These are phyloP conservation scores for Boletus pseudo-olivaceus DNA, from an alignment of 768 basidiomycete genomes.

Conservation along the genomic window DNA sequence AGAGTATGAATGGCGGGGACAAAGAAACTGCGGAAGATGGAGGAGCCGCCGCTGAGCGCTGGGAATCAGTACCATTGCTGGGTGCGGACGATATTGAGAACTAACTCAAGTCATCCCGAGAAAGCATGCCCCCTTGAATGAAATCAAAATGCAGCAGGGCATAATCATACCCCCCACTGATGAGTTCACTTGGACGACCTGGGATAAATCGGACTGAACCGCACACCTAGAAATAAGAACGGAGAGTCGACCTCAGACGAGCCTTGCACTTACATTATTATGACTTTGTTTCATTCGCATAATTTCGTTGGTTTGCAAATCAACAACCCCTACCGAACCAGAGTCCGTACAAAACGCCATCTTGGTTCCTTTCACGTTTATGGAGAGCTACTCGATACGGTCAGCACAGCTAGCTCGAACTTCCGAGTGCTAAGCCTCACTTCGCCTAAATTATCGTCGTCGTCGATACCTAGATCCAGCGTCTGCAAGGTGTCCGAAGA, in stretches of 20 bases:
- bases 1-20: constrained; percentile 74
- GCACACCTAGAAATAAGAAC: constrained; percentile 51
- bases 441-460: constrained; percentile 66
- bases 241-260: background rate
- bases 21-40: constrained; percentile 50
- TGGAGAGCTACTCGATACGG: constrained; percentile 52
- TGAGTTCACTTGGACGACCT: constrained; percentile 62
- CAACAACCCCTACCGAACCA: constrained; percentile 64
- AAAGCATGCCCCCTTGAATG: constrained; percentile 50
- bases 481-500: constrained; percentile 44
- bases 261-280: constrained; percentile 48
- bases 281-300: constrained; percentile 60
- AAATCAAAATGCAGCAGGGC: constrained; percentile 67
- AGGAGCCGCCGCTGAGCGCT: constrained; percentile 34
- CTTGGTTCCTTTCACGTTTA: constrained; percentile 49
- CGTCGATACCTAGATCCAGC: constrained; percentile 47
- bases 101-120: constrained; percentile 58
- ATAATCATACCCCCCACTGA: constrained; percentile 78
- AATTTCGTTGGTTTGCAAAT: constrained; percentile 48
- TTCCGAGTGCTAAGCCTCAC: constrained; percentile 34
- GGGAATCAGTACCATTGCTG: background rate
- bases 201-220: constrained; percentile 70
- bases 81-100: background rate
- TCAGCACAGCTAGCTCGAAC: constrained; percentile 25
- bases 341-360: constrained; percentile 71